phyloP scores from a whole-genome alignment of 495 filamentous ascomycete genomes.

The Aspergillus ostianus region DNA sequence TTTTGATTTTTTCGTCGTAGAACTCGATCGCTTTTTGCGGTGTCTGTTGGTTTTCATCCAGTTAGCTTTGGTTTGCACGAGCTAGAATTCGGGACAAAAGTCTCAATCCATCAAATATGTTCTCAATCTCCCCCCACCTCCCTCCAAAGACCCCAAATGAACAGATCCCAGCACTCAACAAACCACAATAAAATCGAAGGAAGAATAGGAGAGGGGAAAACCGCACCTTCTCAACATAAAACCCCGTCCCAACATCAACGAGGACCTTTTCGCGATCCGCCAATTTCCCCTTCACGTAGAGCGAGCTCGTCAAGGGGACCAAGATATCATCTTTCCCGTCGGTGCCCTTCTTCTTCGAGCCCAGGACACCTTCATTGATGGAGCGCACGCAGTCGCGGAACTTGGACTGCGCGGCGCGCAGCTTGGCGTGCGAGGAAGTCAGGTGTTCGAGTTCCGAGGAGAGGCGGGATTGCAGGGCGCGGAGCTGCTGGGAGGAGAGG shows the following conservation, averaged over 20 bases:
- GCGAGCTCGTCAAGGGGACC: conserved; percentile 85
- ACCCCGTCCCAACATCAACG: conserved; percentile 95
- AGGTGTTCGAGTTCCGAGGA: conserved; percentile 94
- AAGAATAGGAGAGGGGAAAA: not conserved
- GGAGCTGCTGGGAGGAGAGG: conserved; percentile 56
- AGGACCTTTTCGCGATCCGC: conserved; percentile 77
- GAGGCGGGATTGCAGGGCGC: conserved; percentile 84
- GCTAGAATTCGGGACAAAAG: too few relatives aligned
- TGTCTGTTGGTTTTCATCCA: conserved; percentile 37
- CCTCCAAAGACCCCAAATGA: too few relatives aligned
- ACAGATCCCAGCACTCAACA: conserved; percentile 1
- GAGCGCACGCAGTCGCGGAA: conserved; percentile 85
- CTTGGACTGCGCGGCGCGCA: conserved; percentile 83
- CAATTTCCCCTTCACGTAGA: conserved; percentile 86
- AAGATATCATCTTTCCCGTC: conserved; percentile 59
- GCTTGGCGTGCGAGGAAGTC: conserved; percentile 80
- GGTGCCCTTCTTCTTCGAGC: conserved; percentile 36
- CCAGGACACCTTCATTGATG: conserved; percentile 60
- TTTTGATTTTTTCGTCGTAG: conserved; percentile 81
- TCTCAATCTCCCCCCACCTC: not conserved
- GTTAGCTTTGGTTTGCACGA: not conserved
- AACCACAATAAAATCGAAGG: conserved; percentile 1
- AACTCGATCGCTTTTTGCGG: conserved; percentile 76
- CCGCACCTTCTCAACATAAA: conserved; percentile 88
- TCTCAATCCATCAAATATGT: not conserved